Evolutionary conservation across 495 filamentous ascomycete species (phyloP).

Genomic region (Penicillium bovifimosum): DNA sequence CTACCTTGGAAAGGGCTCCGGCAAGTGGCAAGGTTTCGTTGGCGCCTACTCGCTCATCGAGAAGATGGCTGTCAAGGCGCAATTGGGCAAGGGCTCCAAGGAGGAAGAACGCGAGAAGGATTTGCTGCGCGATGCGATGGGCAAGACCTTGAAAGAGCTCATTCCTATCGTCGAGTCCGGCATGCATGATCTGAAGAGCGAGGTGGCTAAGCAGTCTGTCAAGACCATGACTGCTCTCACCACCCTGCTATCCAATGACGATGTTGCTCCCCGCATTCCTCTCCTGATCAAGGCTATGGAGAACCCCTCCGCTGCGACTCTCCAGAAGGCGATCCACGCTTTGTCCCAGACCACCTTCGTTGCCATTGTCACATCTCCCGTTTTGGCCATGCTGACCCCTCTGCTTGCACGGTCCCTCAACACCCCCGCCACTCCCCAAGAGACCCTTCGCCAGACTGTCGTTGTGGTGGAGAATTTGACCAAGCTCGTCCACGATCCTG

Average conservation of each 20-base stretch:
- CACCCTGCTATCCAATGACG: conserved; percentile 91
- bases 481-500: conserved; percentile 95
- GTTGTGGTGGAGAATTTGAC: conserved; percentile 99
- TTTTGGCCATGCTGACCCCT: conserved; percentile 93
- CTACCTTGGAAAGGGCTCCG: conserved; percentile 73
- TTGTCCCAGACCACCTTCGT: conserved; percentile 99
- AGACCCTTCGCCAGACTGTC: conserved; percentile 90
- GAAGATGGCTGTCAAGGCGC: conserved; percentile 87
- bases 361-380: conserved; percentile 93
- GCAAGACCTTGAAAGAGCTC: conserved; percentile 78
- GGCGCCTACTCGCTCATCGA: conserved; percentile 77
- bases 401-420: conserved; percentile 91
- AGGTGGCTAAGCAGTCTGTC: conserved; percentile 81
- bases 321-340: conserved; percentile 94
- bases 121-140: conserved; percentile 84
- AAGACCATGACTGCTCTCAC: conserved; percentile 89
- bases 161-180: conserved; percentile 89
- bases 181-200: conserved; percentile 93
- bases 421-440: conserved; percentile 82
- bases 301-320: conserved; percentile 78
- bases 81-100: conserved; percentile 69
- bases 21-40: conserved; percentile 94
- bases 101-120: conserved; percentile 84
- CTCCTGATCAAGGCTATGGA: conserved; percentile 93
- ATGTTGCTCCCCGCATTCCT: conserved; percentile 88